Conservation (phyloP, 805 yeast genomes). For the Candida namnaoensis region DNA sequence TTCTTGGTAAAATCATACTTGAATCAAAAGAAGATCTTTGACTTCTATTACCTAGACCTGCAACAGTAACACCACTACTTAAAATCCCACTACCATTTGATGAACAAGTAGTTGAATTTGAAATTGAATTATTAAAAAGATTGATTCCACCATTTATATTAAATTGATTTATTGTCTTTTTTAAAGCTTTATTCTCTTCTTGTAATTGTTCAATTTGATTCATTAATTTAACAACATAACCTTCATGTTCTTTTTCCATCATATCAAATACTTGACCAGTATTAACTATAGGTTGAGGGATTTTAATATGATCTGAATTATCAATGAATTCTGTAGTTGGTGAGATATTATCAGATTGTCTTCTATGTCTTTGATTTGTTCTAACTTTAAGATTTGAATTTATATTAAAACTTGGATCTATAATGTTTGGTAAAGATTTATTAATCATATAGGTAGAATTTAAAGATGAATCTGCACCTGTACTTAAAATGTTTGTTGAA, state of each 20-base stretch:
- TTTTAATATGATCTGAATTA: too few relatives aligned
- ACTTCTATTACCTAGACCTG: neutral
- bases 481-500: too few relatives aligned
- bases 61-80: neutral
- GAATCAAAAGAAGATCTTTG: neutral
- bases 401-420: too few relatives aligned
- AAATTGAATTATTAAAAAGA: neutral
- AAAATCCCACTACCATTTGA: neutral
- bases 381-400: too few relatives aligned
- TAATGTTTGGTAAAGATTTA: too few relatives aligned
- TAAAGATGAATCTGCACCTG: too few relatives aligned
- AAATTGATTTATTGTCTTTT: slow-evolving; percentile 14
- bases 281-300: neutral
- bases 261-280: slow-evolving; percentile 44
- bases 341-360: too few relatives aligned
- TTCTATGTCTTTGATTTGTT: too few relatives aligned
- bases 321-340: too few relatives aligned
- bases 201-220: slow-evolving; percentile 47
- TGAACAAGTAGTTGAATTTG: neutral
- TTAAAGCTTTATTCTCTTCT: slow-evolving; percentile 39
- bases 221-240: slow-evolving; percentile 59
- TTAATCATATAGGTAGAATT: too few relatives aligned
- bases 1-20: too few relatives aligned
- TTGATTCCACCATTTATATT: neutral
- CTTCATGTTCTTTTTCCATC: slow-evolving; percentile 73